These are phyloP conservation scores for Climacium dendroides DNA, from an alignment of 225 moss, liverwort and hornwort genomes.

Conservation along the genomic window DNA sequence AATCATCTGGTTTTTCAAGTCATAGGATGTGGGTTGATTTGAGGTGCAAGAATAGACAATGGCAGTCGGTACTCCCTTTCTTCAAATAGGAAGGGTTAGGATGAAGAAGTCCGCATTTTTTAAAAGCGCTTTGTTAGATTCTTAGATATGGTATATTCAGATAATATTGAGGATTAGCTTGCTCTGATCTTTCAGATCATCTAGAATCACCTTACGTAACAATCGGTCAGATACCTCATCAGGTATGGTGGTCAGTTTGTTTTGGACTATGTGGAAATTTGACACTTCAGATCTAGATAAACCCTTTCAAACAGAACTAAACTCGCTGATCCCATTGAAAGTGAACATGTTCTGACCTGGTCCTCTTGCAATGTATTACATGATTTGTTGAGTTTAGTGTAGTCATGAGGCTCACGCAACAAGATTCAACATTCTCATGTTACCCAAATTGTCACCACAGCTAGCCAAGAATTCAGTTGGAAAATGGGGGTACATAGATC, in stretches of 20 bases:
- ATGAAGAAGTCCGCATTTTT: neutral
- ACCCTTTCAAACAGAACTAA: neutral
- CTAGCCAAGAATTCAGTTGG: neutral
- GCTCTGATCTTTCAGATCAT: neutral
- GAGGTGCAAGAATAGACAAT: neutral
- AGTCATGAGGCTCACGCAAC: neutral
- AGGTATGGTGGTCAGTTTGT: neutral
- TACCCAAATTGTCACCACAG: neutral
- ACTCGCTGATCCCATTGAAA: neutral
- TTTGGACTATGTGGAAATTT: neutral
- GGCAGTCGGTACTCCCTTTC: neutral
- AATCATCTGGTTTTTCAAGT: neutral
- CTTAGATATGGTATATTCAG: neutral
- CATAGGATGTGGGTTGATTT: neutral
- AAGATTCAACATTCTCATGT: neutral
- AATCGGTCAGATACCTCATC: neutral
- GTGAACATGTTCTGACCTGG: neutral
- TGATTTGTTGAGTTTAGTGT: neutral
- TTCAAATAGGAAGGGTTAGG: neutral
- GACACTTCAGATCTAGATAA: neutral
- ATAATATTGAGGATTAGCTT: neutral
- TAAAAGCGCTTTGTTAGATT: neutral
- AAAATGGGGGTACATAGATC: neutral
- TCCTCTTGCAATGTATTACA: neutral
- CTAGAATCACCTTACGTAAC: neutral